Conservation (phyloP, 805 yeast genomes). For the Saccharomycopsis sp. region DNA sequence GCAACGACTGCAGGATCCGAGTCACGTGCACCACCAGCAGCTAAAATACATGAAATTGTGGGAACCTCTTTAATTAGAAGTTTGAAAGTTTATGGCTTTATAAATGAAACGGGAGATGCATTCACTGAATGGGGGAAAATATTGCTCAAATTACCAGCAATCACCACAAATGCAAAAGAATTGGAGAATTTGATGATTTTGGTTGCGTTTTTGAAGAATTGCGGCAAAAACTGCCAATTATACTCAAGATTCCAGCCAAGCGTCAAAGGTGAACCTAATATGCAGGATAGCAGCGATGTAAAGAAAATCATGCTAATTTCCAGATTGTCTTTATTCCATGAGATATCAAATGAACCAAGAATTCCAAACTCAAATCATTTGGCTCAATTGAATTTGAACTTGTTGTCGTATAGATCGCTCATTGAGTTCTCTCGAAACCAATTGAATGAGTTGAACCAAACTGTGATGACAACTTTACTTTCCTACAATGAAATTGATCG, state of each 20-base stretch:
- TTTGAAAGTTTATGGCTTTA: constrained; percentile 44
- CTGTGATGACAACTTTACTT: constrained; percentile 43
- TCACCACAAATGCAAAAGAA: constrained; percentile 28
- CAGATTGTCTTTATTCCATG: constrained; percentile 41
- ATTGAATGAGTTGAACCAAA: constrained; percentile 50
- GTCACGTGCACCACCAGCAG: constrained; percentile 24
- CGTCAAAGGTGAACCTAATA: constrained; percentile 35
- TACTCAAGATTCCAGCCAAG: constrained; percentile 32
- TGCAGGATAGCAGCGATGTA: constrained; percentile 19
- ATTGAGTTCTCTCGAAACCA: constrained; percentile 45
- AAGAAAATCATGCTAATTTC: constrained; percentile 34
- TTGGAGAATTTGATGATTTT: constrained; percentile 41
- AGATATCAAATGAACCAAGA: constrained; percentile 41
- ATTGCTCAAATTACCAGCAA: constrained; percentile 31
- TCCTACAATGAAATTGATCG: constrained; percentile 56
- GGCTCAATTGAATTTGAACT: constrained; percentile 65
- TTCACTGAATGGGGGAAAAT: constrained; percentile 48
- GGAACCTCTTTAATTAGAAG: constrained; percentile 51
- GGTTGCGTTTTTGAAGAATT: constrained; percentile 39
- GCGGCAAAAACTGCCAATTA: constrained; percentile 28
- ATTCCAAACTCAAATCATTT: constrained; percentile 33
- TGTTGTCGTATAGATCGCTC: constrained; percentile 62
- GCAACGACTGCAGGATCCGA: constrained; percentile 28
- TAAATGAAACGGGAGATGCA: constrained; percentile 30
- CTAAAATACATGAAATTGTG: constrained; percentile 45